Evolutionary conservation across 306 rosid species (phyloP), one percentile per base, ranked within the genome.

Genomic region (Delonix regia): DNA sequence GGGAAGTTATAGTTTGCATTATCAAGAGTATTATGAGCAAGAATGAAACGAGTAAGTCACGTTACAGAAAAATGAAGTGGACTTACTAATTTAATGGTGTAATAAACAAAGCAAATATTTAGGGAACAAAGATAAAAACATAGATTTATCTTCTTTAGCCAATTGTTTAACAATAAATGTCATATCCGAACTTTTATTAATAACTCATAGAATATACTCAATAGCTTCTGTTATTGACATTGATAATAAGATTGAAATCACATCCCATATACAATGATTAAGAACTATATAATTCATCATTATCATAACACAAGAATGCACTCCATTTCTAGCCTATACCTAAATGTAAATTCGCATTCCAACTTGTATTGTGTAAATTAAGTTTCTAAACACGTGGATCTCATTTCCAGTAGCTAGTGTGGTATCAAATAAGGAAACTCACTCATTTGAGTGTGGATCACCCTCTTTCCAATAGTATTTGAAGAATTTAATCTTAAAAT

Each of bases 1-100:
- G 83, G 24, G 87, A 75, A 71, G 91, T 89, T 79, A 90, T 80
- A 62, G 76, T 76, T 85, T 82, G 89, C 95, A 90, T 90, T 92
- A 88, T 90, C 88, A 63, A 57, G 49, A 90, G 92, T 79, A 90
- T 80, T 88, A 90, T 90, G 83, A 75, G 70, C 11, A 39, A 18
- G 14, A 22, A 70, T 8, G 45, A 53, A 73, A 74, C 18, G 60
- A 57, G 80, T 49, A 21, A 6, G 61, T 71, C 41, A 57, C 57
- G 52, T 55, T 2, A 34, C 6, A 64, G 15, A 9, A 19, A 47
- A 56, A 42, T 30, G 22, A 63, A 80, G n/a, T 44, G 69, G 59
- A 70, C 25, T 51, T 33, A 55, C 22, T 9, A 62, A 27, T 21
- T 19, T 44, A 44, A 33, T 49, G 11, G 27, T 8, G n/a, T n/a